Evolutionary conservation across 345 rosid genomes (phyloP).

Genomic region (Eutrema japonicum): DNA sequence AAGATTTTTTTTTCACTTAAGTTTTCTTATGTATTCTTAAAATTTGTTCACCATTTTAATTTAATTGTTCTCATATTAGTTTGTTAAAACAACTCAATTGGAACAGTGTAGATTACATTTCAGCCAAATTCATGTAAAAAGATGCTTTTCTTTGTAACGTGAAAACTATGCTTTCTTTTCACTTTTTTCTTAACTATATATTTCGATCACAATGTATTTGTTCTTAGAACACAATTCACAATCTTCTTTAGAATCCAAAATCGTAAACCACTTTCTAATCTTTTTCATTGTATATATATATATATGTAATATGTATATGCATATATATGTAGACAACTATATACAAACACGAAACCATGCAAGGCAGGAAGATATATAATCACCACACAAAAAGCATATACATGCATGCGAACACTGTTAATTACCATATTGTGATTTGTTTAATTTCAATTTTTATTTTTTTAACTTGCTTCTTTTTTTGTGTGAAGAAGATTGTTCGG

Average conservation of each 20-base stretch:
- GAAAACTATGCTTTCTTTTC: slow-evolving; percentile 26
- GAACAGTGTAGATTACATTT: background rate
- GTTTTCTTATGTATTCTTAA: slow-evolving; percentile 1
- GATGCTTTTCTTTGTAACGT: slow-evolving; percentile 24
- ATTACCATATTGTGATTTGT: background rate
- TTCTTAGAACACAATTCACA: slow-evolving; percentile 36
- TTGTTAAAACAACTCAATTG: slow-evolving; percentile 17
- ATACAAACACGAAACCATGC: slow-evolving; percentile 24
- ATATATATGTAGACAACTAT: background rate
- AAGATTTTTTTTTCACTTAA: slow-evolving; percentile 12
- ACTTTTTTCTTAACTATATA: slow-evolving; percentile 32
- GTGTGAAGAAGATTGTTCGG: background rate
- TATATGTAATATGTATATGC: background rate
- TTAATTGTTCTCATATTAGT: slow-evolving; percentile 5
- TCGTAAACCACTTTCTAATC: slow-evolving; percentile 26
- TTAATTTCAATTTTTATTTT: background rate
- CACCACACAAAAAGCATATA: slow-evolving; percentile 9
- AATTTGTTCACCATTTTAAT: background rate
- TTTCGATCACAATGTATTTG: slow-evolving; percentile 13
- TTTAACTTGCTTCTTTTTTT: slow-evolving; percentile 4
- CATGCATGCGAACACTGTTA: slow-evolving; percentile 9
- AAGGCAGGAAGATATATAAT: slow-evolving; percentile 5
- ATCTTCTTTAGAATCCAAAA: slow-evolving; percentile 29
- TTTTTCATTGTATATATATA: background rate
- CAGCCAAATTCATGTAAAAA: slow-evolving; percentile 24